Base-by-base conservation (phyloP, 2,329 filamentous ascomycete genomes). In the Trichophyton simii region DNA sequence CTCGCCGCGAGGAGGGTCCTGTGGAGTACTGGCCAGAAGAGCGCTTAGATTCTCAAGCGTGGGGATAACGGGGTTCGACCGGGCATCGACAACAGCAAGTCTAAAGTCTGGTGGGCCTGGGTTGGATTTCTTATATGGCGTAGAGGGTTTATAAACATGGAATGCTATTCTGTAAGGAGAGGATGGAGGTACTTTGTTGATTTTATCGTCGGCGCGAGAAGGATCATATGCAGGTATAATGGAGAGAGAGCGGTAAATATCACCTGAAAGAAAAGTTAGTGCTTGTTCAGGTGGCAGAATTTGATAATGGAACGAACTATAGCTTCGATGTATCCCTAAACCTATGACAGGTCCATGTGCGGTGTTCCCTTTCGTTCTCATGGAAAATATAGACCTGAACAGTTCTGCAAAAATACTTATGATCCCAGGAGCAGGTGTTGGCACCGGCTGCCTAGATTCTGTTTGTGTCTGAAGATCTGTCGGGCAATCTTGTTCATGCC, bases 91-190 rank as follows among this genome's bases (percentile, higher is more conserved):
- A 15, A 97, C 88, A 15, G 87, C 87, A 63, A 97, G 82, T 62
- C 87, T 85, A 73, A 95, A 96, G 71, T 96, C 89, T 0, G 92
- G 91, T 0, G 82, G 71, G 0, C 87, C 87, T 0, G 89, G 91
- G 3, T 81, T 83, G n/a, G 85, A 83, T 74, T 96, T 96, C 66
- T 86, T 85, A 76, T 92, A 94, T 0, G 81, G 78, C 67, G 80
- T 72, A 72, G 79, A 76, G 65, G 87, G 83, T 72, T 92, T 95
- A 85, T 89, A 96, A 63, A 96, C 80, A 72, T 95, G 81, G 74
- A 85, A 96, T 65, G 87, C 83, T 41, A 96, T 78, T 64, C 83
- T 82, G 77, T 88, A 95, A 0, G 87, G 59, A 67, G 67, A 62
- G 63, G 62, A 68, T 4, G 58, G 13, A n/a, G 58, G 25, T 9